A percentile compares a stretch with the other conserved stretches of the same genome.
These are phyloP conservation scores for Erythrophleum fordii DNA, from an alignment of 306 rosid species.

Conservation along the genomic window DNA sequence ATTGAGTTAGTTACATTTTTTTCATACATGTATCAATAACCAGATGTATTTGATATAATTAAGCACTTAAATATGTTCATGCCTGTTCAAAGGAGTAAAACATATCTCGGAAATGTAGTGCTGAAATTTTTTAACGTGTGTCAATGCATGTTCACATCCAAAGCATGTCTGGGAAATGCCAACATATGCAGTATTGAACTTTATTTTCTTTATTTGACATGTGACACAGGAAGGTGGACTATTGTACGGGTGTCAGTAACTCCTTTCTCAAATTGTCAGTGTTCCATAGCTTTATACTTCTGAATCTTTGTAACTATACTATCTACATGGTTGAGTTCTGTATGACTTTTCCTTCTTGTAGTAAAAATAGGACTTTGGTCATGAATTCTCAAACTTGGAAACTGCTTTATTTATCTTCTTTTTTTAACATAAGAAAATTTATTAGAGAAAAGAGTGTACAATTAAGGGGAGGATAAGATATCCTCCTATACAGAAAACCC, in stretches of 20 bases:
- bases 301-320: not conserved
- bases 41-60: not conserved
- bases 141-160: not conserved
- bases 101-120: not conserved
- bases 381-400: not conserved
- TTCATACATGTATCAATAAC: not conserved
- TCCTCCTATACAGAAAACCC: not conserved
- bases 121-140: not conserved
- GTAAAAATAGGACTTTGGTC: not conserved
- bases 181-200: not conserved
- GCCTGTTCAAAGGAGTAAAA: not conserved
- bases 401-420: not conserved
- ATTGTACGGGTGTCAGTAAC: not conserved
- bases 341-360: not conserved
- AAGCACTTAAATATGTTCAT: not conserved
- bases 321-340: not conserved
- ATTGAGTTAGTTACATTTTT: not conserved
- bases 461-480: not conserved
- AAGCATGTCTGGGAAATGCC: not conserved
- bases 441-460: not conserved
- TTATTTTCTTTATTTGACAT: not conserved
- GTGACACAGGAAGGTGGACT: constrained; percentile 24
- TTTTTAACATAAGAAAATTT: not conserved
- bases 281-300: not conserved
- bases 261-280: constrained; percentile 20